Evolutionary conservation across 495 filamentous ascomycete genomes (phyloP), one percentile per base, ranked within the genome.

Genomic region (Venustampulla echinocandica): DNA sequence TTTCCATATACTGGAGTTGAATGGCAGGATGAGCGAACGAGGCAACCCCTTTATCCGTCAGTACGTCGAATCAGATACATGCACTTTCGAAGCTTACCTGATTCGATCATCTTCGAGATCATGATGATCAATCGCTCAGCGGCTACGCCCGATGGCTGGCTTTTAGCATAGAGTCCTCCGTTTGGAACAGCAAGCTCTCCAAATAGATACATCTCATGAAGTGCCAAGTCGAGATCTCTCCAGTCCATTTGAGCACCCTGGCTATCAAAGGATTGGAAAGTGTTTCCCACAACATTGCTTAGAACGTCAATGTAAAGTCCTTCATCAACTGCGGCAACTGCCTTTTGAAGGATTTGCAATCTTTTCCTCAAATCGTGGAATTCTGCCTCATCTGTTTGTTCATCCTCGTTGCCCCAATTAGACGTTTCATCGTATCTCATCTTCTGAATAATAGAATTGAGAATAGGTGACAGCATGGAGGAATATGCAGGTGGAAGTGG

Each of bases 341-440:
- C 84, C 65, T 96, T 92, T 63, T 99, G 92, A 19, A 97, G 69
- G 19, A 86, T 78, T 57, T 90, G 86, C 37, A 99, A 69, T 48
- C 82, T 72, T 60, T 93, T 95, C 42, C 93, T 77, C 32, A 97
- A 77, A 42, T 96, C 90, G 54, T 93, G 85, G 58, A 97, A 97
- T 60, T 99, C 92, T n/a, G 92, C 93, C 61, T 97, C 93, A 60
- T 99, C 92, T 1, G 88, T 94, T 62, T 89, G 82, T 45, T 92
- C 87, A 49, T 94, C 90, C 58, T 96, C 92, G 35, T 87, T 81
- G 18, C 89, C 90, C 93, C 92, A 99, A 20, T 77, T 82, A 0
- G 86, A 81, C 10, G 92, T 94, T 58, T 95, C 89, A 55, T 97
- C 93, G 58, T 92, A 96, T 54, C 90, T 81, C 85, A 95, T 95